Evolutionary conservation across 2,329 filamentous ascomycete species (phyloP).

Genomic region (Fusarium sp.): DNA sequence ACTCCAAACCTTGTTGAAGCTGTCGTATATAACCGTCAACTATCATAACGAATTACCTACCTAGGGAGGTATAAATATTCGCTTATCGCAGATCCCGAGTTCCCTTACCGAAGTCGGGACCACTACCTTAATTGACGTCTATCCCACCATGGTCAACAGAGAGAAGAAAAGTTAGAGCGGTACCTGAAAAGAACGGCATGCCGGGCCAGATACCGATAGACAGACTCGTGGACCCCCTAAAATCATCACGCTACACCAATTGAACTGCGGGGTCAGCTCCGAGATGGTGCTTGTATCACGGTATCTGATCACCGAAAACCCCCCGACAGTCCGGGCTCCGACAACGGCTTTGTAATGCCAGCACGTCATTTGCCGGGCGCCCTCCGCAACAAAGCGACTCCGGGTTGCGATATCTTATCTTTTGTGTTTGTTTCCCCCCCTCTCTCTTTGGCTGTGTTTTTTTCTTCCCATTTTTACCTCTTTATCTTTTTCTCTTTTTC

Average conservation of each 20-base stretch:
- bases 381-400: constrained; percentile 39
- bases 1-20: neutral
- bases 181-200: constrained; percentile 14
- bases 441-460: neutral
- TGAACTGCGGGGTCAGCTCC: constrained; percentile 14
- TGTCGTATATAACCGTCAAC: neutral
- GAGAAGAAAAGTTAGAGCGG: constrained; percentile 14
- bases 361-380: constrained; percentile 44
- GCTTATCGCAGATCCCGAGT: constrained; percentile 23
- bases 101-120: constrained; percentile 14
- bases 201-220: constrained; percentile 19
- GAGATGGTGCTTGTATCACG: constrained; percentile 21
- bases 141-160: neutral
- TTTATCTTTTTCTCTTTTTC: too few species aligned
- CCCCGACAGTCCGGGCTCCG: constrained; percentile 39
- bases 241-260: neutral
- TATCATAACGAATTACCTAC: too few species aligned
- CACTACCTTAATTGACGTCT: neutral
- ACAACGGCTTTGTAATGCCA: constrained; percentile 45
- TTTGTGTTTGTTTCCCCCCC: constrained; percentile 10
- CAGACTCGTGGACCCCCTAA: neutral
- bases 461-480: neutral
- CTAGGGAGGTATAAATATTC: too few species aligned
- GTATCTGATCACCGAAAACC: constrained; percentile 19
- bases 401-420: constrained; percentile 38